Evolutionary conservation across 2,329 filamentous ascomycete species (phyloP).

Genomic region (Trichoderma sp.): DNA sequence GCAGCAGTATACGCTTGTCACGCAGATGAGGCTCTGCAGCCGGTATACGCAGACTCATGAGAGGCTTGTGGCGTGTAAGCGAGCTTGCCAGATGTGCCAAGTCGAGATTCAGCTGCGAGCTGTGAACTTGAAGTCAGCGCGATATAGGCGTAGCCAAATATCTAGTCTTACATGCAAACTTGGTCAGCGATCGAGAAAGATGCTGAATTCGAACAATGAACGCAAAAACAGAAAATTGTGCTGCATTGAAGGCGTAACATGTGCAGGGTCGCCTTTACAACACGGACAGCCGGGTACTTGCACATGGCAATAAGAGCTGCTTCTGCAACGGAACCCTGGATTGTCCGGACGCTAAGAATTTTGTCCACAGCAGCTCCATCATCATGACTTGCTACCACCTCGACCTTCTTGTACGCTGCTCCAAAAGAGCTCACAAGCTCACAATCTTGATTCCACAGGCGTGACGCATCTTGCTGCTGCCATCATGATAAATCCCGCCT

Average conservation of each 20-base stretch:
- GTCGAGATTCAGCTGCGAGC: background rate
- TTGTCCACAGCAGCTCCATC: constrained; percentile 1
- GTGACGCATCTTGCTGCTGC: background rate
- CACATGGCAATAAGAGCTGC: background rate
- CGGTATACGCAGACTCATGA: no score
- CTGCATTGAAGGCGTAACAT: background rate
- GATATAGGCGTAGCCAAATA: no score
- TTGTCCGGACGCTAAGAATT: constrained; percentile 7
- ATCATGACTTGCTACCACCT: constrained; percentile 2
- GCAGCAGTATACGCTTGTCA: no score
- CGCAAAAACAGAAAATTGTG: no score
- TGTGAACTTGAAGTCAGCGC: no score
- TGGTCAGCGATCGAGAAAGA: no score
- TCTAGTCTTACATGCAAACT: no score
- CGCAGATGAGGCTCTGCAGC: background rate
- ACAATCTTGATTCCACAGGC: background rate
- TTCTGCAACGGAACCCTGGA: background rate
- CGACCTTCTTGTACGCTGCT: background rate
- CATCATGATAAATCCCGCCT: constrained; percentile 25
- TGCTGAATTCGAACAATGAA: no score
- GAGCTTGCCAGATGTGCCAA: background rate
- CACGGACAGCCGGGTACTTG: background rate
- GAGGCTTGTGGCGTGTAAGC: background rate
- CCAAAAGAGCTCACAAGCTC: constrained; percentile 10
- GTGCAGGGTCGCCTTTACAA: background rate